Evolutionary conservation across 1,284 basidiomycete genomes (phyloP), one percentile per base, ranked within the genome.

Genomic region (Marasmius oreades): DNA sequence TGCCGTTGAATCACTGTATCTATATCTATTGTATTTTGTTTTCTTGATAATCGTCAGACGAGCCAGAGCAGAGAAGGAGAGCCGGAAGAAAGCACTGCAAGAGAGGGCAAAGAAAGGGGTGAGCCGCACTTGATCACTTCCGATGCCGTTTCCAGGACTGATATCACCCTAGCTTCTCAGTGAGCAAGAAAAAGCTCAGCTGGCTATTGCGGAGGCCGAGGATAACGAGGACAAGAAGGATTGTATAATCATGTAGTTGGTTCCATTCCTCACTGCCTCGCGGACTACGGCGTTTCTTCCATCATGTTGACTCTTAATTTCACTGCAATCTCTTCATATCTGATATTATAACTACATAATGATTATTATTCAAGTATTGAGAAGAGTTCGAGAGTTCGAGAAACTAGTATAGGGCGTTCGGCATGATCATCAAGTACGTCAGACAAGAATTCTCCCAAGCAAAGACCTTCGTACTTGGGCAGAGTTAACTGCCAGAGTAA

Each of bases 91-190:
- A 66, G 88, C 84, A 1, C 82, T 91, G 80, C 73, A 79, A 64
- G 84, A 79, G 57, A 80, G 88, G 26, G 86, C 82, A 4, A 79
- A 78, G 76, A 90, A 86, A 69, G 88, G 89, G 44, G 77, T 86
- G 23, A 18, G 47, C 33, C n/a, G 7, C 20, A 12, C 45, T 64
- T 65, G 79, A 72, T 26, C 24, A n/a, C 37, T 52, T 50, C 51
- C 26, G 33, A 52, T n/a, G 14, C 26, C 31, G n/a, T 26, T 23
- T n/a, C 7, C 44, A 44, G n/a, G 48, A n/a, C 24, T 45, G 22
- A 37, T 34, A 34, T 22, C 26, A 33, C 37, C 36, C 18, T 83
- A 39, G 47, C 47, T 50, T 50, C 62, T 84, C 60, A 80, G 70
- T 51, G 80, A 81, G 53, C 77, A 79, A 55, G 88, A 90, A 77